These are phyloP conservation scores for Tetrapisispora pingtungensis DNA, from an alignment of 805 yeast species.

Conservation along the genomic window DNA sequence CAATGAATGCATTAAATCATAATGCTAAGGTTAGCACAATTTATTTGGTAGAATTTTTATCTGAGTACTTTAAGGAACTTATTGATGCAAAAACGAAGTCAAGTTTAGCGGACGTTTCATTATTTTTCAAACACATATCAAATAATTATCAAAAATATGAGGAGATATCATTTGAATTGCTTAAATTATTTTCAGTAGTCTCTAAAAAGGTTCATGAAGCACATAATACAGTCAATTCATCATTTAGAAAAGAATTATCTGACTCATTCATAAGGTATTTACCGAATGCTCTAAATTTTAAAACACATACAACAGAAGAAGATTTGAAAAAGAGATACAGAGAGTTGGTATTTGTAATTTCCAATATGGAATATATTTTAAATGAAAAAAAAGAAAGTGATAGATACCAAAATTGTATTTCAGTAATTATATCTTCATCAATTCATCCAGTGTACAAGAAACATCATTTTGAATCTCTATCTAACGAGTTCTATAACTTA, in stretches of 20 bases:
- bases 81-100: conserved; percentile 74
- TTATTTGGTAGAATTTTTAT: conserved; percentile 43
- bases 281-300: conserved; percentile 23
- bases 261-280: conserved; percentile 35
- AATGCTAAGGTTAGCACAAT: conserved; percentile 31
- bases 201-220: conserved; percentile 46
- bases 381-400: conserved; percentile 37
- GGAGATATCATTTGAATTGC: conserved; percentile 39
- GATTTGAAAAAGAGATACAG: not conserved
- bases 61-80: conserved; percentile 50
- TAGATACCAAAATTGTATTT: conserved; percentile 30
- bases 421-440: conserved; percentile 42
- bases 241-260: conserved; percentile 43
- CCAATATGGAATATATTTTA: conserved; percentile 12
- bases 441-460: conserved; percentile 42
- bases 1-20: conserved; percentile 24
- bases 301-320: conserved; percentile 3
- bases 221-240: conserved; percentile 51
- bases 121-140: conserved; percentile 50
- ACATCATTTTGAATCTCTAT: conserved; percentile 30
- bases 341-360: conserved; percentile 6
- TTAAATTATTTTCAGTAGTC: conserved; percentile 43
- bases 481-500: conserved; percentile 30
- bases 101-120: conserved; percentile 50
- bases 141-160: conserved; percentile 41